Evolutionary conservation across 495 filamentous ascomycete species (phyloP).

Genomic region (Neurospora sp.): DNA sequence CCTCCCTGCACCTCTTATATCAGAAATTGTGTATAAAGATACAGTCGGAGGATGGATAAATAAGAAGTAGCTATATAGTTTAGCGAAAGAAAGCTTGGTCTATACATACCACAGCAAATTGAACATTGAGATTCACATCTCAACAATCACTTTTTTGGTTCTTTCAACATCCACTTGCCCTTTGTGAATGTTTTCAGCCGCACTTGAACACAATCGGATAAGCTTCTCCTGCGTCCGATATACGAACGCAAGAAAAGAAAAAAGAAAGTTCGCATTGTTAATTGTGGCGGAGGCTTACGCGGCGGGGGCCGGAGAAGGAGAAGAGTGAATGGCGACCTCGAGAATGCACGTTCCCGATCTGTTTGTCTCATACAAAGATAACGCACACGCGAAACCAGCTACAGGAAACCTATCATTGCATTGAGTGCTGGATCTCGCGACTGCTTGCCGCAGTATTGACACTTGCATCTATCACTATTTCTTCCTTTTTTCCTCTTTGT

Average conservation of each 20-base stretch:
- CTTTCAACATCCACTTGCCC: background rate
- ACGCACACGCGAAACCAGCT: background rate
- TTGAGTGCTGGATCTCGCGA: background rate
- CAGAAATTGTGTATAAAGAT: background rate
- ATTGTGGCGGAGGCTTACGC: background rate
- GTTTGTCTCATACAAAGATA: background rate
- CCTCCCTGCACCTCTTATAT: background rate
- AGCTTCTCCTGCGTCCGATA: background rate
- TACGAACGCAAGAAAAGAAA: background rate
- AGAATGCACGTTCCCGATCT: background rate
- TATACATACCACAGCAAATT: background rate
- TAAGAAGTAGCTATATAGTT: background rate
- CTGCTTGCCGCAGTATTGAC: background rate
- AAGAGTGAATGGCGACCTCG: background rate
- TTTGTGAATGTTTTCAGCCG: background rate
- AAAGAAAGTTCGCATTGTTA: background rate
- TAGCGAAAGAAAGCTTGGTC: background rate
- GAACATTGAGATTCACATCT: background rate
- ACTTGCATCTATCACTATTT: background rate
- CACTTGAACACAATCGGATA: background rate
- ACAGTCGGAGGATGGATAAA: background rate
- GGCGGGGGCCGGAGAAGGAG: background rate
- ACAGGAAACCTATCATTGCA: background rate
- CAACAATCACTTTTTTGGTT: background rate
- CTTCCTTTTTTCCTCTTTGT: background rate